Percentiles rank a stretch among this genome's conserved stretches.
Conservation (phyloP, 352 stramenopile genomes). For the Phytophthora agathidicida region DNA sequence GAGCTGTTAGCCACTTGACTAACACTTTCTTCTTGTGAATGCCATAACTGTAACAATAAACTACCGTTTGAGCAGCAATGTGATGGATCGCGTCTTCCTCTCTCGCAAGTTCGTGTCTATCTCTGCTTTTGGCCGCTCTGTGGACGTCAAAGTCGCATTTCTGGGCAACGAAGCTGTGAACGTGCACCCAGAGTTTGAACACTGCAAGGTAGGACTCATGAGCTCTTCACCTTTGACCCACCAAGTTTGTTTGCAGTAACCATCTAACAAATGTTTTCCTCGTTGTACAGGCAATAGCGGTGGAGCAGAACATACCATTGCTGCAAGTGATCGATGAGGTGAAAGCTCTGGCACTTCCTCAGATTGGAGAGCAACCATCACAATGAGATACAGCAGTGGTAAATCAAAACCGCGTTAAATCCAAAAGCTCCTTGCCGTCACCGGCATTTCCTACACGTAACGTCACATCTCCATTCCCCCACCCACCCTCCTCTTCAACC, state of each 20-base stretch:
- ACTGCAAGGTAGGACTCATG: slow-evolving; percentile 70
- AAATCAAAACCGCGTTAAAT: not conserved
- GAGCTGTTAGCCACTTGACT: slow-evolving; percentile 2
- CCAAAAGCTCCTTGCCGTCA: no score
- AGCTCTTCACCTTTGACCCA: no score
- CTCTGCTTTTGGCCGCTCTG: slow-evolving; percentile 42
- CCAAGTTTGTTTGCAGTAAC: not conserved
- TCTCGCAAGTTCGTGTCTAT: slow-evolving; percentile 59
- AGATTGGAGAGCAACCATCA: slow-evolving; percentile 10
- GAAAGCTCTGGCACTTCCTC: slow-evolving; percentile 42
- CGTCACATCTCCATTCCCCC: no score
- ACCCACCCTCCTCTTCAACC: not conserved
- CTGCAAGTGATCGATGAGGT: slow-evolving; percentile 64
- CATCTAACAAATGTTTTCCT: not conserved
- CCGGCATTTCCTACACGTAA: no score
- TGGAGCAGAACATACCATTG: slow-evolving; percentile 46
- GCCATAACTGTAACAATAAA: slow-evolving; percentile 25
- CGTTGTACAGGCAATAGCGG: slow-evolving; percentile 45
- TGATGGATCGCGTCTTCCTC: slow-evolving; percentile 64
- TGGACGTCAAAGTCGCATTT: slow-evolving; percentile 71
- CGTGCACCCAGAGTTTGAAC: slow-evolving; percentile 81
- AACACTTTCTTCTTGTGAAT: slow-evolving; percentile 9
- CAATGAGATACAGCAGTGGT: no score
- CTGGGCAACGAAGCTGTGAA: slow-evolving; percentile 62
- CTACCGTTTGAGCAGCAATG: slow-evolving; percentile 41